Base-by-base conservation (phyloP, 1,284 basidiomycete species). In the Thecaphora thlaspeos region DNA sequence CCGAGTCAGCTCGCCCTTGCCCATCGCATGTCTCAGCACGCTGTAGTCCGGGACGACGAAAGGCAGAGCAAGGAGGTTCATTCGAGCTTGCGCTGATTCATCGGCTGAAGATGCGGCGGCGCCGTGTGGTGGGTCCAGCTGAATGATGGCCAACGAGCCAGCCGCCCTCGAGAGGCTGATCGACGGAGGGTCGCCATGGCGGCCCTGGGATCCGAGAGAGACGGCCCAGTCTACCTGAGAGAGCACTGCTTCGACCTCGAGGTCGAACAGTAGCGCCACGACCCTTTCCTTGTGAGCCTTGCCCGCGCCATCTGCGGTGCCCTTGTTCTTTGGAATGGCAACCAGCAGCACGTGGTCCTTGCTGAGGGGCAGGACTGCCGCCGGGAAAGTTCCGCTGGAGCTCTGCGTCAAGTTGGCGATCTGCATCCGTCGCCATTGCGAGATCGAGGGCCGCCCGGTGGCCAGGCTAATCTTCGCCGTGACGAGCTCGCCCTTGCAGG, bases 1-100 rank as follows among this genome's bases (percentile, higher is more conserved):
- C 17, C 50, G 43, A 7, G 57, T 65, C 36, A 65, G 46, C 23
- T 65, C 51, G 7, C 62, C 57, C 41, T 65, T 65, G 51, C 62
- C 62, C 4, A 65, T 45, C 9, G 57, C 62, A 34, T 65, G 54
- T 22, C 54, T 54, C 7, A 65, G 58, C 26, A 65, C 58, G 39
- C 62, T 65, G 39, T 23, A 26, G 30, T 61, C 54, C 4, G 62
- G 62, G 4, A 54, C 57, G 9, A 43, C 46, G 23, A 65, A 65
- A 2, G 62, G 55, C 18, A 65, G 18, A 0, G 57, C 39, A 15
- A 65, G 58, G 19, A 61, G 51, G 43, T 56, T 60, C 3, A 48
- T 22, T 32, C 56, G 26, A 5, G 26, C 5, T 11, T 5, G 11
- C 11, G 26, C 7, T 11, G 26, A 7, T 11, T 28, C 26, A 11